Conservation (phyloP, 768 basidiomycete genomes). For the Termitomyces sp. region DNA sequence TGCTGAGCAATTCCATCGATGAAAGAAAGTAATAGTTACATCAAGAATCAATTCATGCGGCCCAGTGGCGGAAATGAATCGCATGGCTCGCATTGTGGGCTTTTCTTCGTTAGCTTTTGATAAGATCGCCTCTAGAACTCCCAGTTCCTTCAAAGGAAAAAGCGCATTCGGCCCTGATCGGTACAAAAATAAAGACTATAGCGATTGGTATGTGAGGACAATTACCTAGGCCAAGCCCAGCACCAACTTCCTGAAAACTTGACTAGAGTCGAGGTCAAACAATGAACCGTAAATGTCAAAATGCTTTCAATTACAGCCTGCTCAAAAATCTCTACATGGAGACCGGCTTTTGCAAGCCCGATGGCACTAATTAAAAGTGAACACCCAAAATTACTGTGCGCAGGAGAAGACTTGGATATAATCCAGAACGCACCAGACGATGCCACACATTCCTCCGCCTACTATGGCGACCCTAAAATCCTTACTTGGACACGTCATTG, state of each 20-base stretch:
- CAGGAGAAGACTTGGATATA: neutral
- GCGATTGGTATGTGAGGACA: neutral
- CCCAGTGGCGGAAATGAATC: constrained; percentile 36
- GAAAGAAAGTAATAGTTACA: constrained; percentile 22
- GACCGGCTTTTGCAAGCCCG: constrained; percentile 34
- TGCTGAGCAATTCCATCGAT: neutral
- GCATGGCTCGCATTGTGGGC: constrained; percentile 28
- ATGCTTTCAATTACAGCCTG: constrained; percentile 31
- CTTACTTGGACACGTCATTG: constrained; percentile 19
- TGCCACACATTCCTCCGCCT: constrained; percentile 52
- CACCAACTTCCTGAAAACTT: constrained; percentile 47
- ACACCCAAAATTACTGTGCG: neutral
- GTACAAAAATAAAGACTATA: neutral
- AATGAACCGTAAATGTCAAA: neutral
- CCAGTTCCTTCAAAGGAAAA: constrained; percentile 38
- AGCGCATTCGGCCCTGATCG: constrained; percentile 44
- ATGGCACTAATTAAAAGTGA: constrained; percentile 28
- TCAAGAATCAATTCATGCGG: constrained; percentile 40
- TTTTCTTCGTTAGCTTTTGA: constrained; percentile 27
- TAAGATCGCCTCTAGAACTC: constrained; percentile 38
- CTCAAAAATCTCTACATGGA: constrained; percentile 48
- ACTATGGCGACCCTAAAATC: constrained; percentile 48
- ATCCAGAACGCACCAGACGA: constrained; percentile 30
- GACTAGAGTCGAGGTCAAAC: constrained; percentile 23
- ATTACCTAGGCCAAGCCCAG: constrained; percentile 47